Conservation (phyloP, 192 early-diverging fungal genomes). For the Coemansia sp. region DNA sequence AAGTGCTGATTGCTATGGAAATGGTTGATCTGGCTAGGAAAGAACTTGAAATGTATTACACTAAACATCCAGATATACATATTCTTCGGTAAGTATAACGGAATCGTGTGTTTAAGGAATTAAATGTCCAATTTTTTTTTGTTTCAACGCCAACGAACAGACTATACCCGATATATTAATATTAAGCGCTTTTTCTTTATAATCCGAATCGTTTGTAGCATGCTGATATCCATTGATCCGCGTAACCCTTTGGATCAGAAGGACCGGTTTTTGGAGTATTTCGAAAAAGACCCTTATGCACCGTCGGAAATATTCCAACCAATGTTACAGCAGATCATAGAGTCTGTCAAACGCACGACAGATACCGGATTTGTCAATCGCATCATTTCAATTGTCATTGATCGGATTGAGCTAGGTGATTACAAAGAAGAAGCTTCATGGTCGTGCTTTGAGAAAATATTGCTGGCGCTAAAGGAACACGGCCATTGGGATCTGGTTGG, state of each 20-base stretch:
- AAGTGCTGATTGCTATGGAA: slow-evolving; percentile 33
- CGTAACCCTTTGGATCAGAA: slow-evolving; percentile 10
- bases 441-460: slow-evolving; percentile 19
- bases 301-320: slow-evolving; percentile 4
- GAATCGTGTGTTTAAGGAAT: too few species aligned
- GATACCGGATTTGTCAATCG: not conserved
- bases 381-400: slow-evolving; percentile 15
- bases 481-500: slow-evolving; percentile 8
- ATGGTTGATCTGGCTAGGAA: slow-evolving; percentile 3
- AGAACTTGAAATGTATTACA: slow-evolving; percentile 15
- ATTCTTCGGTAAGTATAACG: slow-evolving; percentile 31
- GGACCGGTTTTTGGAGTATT: slow-evolving; percentile 27
- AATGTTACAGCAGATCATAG: slow-evolving; percentile 13
- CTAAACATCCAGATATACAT: slow-evolving; percentile 8
- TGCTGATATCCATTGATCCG: slow-evolving; percentile 32
- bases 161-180: too few species aligned
- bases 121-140: too few species aligned
- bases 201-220: slow-evolving; percentile 6
- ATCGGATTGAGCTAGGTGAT: slow-evolving; percentile 41
- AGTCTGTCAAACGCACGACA: not conserved
- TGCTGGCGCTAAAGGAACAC: not conserved
- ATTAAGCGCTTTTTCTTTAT: too few species aligned
- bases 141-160: not conserved
- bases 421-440: slow-evolving; percentile 14
- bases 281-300: slow-evolving; percentile 42